Percentiles rank a stretch among this genome's conserved stretches.
Evolutionary conservation across 1,284 basidiomycete genomes (phyloP).

Genomic region (Trichosporon sp.): DNA sequence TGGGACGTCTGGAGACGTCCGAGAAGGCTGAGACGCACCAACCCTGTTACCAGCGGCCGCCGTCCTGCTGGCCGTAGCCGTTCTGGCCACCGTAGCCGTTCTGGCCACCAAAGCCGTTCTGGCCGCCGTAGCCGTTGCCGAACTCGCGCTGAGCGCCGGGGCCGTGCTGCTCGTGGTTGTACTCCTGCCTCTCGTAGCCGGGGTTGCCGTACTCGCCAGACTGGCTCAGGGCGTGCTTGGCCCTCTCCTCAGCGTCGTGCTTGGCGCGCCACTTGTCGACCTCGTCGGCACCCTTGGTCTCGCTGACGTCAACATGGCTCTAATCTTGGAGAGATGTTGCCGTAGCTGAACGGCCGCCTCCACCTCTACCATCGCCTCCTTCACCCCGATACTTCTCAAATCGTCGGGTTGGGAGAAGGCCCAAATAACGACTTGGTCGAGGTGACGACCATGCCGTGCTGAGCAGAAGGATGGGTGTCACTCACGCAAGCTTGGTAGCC

Average conservation of each 20-base stretch:
- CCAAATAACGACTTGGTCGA: not conserved
- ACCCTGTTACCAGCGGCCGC: not conserved
- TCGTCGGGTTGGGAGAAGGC: not conserved
- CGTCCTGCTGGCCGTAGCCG: not conserved
- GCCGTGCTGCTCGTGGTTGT: constrained; percentile 26
- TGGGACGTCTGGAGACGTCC: not conserved
- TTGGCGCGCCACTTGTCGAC: constrained; percentile 36
- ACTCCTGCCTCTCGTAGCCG: constrained; percentile 29
- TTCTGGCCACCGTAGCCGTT: not conserved
- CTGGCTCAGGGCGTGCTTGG: constrained; percentile 35
- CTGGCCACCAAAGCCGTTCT: not conserved
- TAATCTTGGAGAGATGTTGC: not conserved
- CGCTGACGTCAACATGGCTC: constrained; percentile 23
- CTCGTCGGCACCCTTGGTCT: constrained; percentile 39
- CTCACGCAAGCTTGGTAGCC: constrained; percentile 44
- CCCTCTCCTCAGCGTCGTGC: constrained; percentile 36
- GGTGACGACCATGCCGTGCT: no score
- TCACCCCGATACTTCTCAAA: no score
- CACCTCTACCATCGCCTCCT: not conserved
- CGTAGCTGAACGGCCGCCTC: not conserved
- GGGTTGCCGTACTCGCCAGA: constrained; percentile 29
- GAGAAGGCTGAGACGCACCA: not conserved
- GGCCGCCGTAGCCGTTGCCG: constrained; percentile 20
- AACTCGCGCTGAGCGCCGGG: constrained; percentile 17
- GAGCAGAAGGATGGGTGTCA: not conserved